Percentiles rank a stretch among this genome's conserved stretches.
These are phyloP conservation scores for Hericium rajendrae DNA, from an alignment of 768 basidiomycete genomes.

Conservation along the genomic window DNA sequence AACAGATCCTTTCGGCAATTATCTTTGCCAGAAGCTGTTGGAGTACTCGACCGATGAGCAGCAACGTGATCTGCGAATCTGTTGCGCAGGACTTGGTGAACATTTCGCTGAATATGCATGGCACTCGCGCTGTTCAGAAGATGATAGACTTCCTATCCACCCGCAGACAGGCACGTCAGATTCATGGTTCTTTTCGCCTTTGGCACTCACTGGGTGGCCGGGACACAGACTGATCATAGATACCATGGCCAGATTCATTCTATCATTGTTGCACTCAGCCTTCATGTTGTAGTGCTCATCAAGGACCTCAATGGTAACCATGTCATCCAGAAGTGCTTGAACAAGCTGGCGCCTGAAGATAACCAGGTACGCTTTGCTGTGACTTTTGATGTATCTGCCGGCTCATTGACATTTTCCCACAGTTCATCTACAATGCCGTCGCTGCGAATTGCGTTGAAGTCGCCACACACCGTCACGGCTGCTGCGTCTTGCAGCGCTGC, in stretches of 20 bases:
- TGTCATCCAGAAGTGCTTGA: conserved; percentile 98
- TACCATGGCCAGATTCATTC: conserved; percentile 91
- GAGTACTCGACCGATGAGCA: conserved; percentile 98
- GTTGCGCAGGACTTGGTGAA: conserved; percentile 96
- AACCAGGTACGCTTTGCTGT: conserved; percentile 60
- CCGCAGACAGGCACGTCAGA: conserved; percentile 71
- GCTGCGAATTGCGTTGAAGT: conserved; percentile 99
- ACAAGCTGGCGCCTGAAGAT: conserved; percentile 95
- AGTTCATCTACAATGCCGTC: conserved; percentile 99
- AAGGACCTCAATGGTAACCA: conserved; percentile 97
- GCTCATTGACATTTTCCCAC: not conserved
- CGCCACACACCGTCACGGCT: conserved; percentile 94
- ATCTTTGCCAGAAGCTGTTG: conserved; percentile 94
- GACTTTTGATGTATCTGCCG: not conserved
- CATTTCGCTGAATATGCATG: conserved; percentile 99
- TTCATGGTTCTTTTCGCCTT: conserved; percentile 25
- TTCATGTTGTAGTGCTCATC: conserved; percentile 98
- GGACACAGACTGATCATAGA: conserved; percentile 64
- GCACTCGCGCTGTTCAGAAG: conserved; percentile 98
- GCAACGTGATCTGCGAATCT: conserved; percentile 91
- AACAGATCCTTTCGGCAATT: conserved; percentile 96
- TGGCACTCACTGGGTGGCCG: conserved; percentile 39
- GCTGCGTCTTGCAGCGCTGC: conserved; percentile 96
- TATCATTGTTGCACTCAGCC: conserved; percentile 91
- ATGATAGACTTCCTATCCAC: conserved; percentile 99